These are phyloP conservation scores for Nicotiana knightiana DNA, from an alignment of 257 asterid species.

Conservation along the genomic window DNA sequence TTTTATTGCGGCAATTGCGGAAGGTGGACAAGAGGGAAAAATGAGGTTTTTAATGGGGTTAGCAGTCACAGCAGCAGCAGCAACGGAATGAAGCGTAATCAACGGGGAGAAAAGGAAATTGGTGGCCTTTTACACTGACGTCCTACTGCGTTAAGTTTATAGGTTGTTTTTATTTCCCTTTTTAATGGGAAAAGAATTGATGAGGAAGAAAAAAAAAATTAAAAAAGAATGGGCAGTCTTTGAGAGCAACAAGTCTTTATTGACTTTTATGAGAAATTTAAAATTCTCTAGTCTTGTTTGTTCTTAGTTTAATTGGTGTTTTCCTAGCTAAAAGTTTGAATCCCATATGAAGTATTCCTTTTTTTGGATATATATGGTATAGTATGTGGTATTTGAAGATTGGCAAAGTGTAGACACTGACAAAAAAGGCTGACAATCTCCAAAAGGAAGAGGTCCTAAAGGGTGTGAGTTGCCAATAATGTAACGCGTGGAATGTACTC, in stretches of 20 bases:
- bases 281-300: not conserved
- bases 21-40: not conserved
- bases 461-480: not conserved
- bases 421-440: not conserved
- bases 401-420: not conserved
- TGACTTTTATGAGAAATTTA: conserved; percentile 2
- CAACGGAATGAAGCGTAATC: conserved; percentile 42
- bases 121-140: conserved; percentile 8
- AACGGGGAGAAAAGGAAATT: conserved; percentile 39
- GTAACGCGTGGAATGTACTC: not conserved
- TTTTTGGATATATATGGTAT: not conserved
- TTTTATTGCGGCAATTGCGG: conserved; percentile 57
- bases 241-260: conserved; percentile 10
- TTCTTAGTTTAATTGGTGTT: not conserved
- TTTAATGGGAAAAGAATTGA: not conserved
- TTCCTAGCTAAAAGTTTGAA: not conserved
- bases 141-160: not conserved
- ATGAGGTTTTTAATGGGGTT: conserved; percentile 24
- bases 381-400: not conserved
- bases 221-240: conserved; percentile 27
- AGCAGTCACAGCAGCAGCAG: conserved; percentile 13
- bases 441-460: not conserved
- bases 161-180: not conserved
- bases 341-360: not conserved
- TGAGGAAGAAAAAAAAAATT: not conserved